Evolutionary conservation across 2,329 filamentous ascomycete genomes (phyloP), one percentile per base, ranked within the genome.

Genomic region (Mollisia scopiformis): DNA sequence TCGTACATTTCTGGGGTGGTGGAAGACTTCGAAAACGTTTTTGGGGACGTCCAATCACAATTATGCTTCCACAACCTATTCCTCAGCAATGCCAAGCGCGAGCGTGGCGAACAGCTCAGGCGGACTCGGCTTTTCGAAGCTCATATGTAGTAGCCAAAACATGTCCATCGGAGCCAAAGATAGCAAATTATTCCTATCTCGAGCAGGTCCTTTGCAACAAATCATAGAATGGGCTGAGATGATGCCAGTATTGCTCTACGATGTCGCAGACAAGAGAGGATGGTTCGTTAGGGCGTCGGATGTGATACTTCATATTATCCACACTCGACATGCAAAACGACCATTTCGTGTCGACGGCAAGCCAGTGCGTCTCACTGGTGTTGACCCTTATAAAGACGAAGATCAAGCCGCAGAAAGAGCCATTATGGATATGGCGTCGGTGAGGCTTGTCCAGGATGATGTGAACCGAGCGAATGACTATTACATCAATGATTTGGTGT

Each of bases 1-100:
- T 21, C 58, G 62, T 13, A 52, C 62, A 21, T 41, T 65, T 28
- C 10, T 67, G 23, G 65, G 65, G 5, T 67, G 63, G 65, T 67
- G 65, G 53, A 28, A 50, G 16, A 21, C 62, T 5, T 51, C 51
- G 27, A 28, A 19, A 35, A 62, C 62, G 28, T 58, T 62, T 49
- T 55, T 62, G 7, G 63, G 65, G 50, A 62, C 55, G 2, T 30
- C n/a, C 8, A 41, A 41, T 25, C 28, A n/a, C 19, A 53, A 56
- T 16, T 62, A 59, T 43, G 14, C 52, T 16, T 39, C 53, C 16
- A 35, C 56, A 23, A 35, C 27, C 11, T 61, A 35, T 33, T 61
- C 53, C n/a, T 16, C 31, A 33, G 21, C 58, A 5, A 23, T 43
- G 21, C 23, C 39, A 31, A 21, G 16, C 16, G 5, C 10, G n/a